A percentile compares a stretch with the other conserved stretches of the same genome.
Evolutionary conservation across 257 asterid species (phyloP).

Genomic region (Solanum appendiculatum): DNA sequence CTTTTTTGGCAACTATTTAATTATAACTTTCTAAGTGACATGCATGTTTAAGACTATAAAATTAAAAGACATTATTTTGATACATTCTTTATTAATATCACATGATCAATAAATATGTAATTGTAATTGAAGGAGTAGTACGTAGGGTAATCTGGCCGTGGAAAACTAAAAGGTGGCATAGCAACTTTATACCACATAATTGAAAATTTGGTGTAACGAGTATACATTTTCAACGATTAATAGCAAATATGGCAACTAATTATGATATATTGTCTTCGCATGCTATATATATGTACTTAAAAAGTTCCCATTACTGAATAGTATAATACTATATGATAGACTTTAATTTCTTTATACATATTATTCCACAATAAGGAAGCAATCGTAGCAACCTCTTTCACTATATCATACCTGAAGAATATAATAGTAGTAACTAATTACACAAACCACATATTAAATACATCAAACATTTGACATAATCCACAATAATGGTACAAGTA

Average conservation of each 20-base stretch:
- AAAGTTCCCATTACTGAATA: not conserved
- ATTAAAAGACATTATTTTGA: too few species aligned
- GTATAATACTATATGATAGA: not conserved
- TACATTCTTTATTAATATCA: too few species aligned
- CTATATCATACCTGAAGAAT: not conserved
- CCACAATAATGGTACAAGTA: not conserved
- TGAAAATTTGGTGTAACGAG: not conserved
- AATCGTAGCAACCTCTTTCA: not conserved
- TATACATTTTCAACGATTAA: not conserved
- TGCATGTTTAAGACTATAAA: too few species aligned
- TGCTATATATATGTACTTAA: not conserved
- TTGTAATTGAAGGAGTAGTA: not conserved
- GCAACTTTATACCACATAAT: not conserved
- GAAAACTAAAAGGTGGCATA: not conserved
- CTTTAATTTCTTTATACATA: not conserved
- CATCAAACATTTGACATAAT: not conserved
- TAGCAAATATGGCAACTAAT: not conserved
- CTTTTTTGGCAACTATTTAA: too few species aligned
- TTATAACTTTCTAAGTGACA: too few species aligned
- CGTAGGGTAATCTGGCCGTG: not conserved
- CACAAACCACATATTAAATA: not conserved
- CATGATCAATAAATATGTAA: too few species aligned
- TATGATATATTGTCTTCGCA: not conserved
- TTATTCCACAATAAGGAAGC: not conserved
- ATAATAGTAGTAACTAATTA: not conserved